Conservation (phyloP, 495 filamentous ascomycete genomes). For the Alectoria sarmentosa region DNA sequence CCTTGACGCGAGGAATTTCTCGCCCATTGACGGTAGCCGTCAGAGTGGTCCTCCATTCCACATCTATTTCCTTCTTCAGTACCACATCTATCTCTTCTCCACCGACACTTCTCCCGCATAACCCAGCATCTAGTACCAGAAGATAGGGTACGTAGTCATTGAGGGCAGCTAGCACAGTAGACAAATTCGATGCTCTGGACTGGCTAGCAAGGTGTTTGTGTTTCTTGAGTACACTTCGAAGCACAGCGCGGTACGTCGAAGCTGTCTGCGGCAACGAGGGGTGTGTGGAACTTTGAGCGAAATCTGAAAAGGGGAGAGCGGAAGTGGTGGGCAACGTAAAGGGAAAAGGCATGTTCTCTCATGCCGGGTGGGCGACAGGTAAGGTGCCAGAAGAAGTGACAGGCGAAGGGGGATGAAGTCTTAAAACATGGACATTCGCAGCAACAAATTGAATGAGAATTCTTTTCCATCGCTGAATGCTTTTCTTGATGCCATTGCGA, state of each 20-base stretch:
- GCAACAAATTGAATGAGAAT: neutral
- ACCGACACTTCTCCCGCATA: slow-evolving; percentile 43
- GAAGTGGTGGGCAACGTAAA: slow-evolving; percentile 82
- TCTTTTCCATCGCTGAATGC: neutral
- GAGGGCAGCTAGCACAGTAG: slow-evolving; percentile 56
- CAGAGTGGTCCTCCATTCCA: slow-evolving; percentile 82
- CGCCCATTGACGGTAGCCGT: slow-evolving; percentile 51
- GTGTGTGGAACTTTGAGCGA: slow-evolving; percentile 58
- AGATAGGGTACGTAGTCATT: slow-evolving; percentile 76
- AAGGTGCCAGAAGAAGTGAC: neutral
- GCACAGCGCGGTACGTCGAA: slow-evolving; percentile 68
- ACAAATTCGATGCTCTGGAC: slow-evolving; percentile 59
- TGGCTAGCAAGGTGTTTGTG: slow-evolving; percentile 69
- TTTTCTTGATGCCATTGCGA: neutral
- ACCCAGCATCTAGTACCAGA: slow-evolving; percentile 61
- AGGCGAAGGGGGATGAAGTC: neutral
- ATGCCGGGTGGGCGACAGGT: neutral
- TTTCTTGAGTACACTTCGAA: slow-evolving; percentile 69
- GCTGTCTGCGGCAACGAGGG: slow-evolving; percentile 74
- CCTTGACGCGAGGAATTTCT: slow-evolving; percentile 52
- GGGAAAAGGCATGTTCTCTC: slow-evolving; percentile 65
- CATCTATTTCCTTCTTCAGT: slow-evolving; percentile 47
- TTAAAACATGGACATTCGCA: neutral
- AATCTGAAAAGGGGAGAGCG: slow-evolving; percentile 65
- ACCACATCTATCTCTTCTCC: slow-evolving; percentile 60